Conservation (phyloP, 176 grass and related monocot genomes). For the Triticum turgidum region DNA sequence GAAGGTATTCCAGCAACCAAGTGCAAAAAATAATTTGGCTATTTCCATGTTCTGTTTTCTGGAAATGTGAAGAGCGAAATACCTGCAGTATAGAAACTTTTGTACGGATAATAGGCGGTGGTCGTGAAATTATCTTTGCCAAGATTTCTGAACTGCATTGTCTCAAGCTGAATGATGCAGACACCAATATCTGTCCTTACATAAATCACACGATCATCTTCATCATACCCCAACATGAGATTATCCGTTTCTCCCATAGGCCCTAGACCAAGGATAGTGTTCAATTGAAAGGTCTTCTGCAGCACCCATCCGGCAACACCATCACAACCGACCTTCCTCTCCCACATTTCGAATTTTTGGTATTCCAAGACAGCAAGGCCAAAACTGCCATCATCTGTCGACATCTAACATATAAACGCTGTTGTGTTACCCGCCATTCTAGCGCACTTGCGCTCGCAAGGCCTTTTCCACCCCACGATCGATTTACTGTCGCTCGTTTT, state of each 20-base stretch:
- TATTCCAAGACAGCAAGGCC: neutral
- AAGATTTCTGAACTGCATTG: conserved; percentile 18
- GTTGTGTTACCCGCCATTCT: too few species aligned
- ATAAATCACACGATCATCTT: conserved; percentile 12
- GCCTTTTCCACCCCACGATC: too few species aligned
- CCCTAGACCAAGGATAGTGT: neutral
- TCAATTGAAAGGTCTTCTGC: neutral
- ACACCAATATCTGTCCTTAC: neutral
- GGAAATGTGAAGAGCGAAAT: neutral
- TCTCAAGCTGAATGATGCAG: conserved; percentile 13
- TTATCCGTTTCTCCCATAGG: neutral
- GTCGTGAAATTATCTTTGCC: neutral
- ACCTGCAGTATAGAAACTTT: conserved; percentile 23
- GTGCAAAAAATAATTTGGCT: neutral
- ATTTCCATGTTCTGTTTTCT: neutral
- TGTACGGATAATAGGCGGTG: conserved; percentile 1
- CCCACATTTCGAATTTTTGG: conserved; percentile 8
- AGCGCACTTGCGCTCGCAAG: too few species aligned
- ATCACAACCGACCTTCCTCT: neutral
- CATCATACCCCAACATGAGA: conserved; percentile 9
- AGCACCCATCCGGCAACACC: neutral
- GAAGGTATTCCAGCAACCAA: neutral
- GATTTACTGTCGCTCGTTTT: too few species aligned
- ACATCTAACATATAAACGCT: neutral
- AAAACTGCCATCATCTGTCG: neutral